Conservation (phyloP, 352 stramenopile species). For the Blastocystis hominis region DNA sequence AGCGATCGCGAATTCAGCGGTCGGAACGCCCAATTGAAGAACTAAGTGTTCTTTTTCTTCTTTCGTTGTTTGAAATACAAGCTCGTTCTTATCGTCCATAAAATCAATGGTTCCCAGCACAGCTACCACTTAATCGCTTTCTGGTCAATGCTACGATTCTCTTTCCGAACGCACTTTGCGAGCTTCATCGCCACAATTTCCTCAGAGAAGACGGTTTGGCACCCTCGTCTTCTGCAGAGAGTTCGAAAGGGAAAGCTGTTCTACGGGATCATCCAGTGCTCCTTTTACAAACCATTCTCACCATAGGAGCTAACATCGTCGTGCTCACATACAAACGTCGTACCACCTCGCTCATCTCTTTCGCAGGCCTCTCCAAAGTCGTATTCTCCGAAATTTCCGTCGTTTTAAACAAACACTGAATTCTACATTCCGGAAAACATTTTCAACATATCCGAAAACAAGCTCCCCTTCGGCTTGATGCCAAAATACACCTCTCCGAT, state of each 20-base stretch:
- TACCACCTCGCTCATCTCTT: conserved; percentile 22
- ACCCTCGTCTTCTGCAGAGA: conserved; percentile 28
- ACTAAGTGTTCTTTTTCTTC: conserved; percentile 55
- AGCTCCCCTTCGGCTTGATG: not conserved
- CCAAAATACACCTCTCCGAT: conserved; percentile 39
- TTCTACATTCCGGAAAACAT: conserved; percentile 48
- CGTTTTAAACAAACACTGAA: not conserved
- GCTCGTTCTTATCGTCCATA: conserved; percentile 42
- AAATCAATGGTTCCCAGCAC: conserved; percentile 54
- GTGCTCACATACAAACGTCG: conserved; percentile 49
- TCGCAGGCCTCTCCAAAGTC: not conserved
- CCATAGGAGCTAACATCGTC: conserved; percentile 53
- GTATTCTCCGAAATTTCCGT: not conserved
- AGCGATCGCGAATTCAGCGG: conserved; percentile 3
- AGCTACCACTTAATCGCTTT: not conserved
- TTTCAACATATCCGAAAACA: conserved; percentile 34
- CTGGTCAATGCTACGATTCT: not conserved
- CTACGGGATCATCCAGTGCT: not conserved
- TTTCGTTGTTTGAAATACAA: conserved; percentile 42
- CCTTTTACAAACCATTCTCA: conserved; percentile 42
- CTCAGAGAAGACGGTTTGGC: conserved; percentile 56
- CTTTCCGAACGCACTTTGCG: conserved; percentile 6
- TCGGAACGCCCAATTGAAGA: conserved; percentile 50
- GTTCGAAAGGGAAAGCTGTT: conserved; percentile 40
- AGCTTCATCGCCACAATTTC: conserved; percentile 55